Conservation (phyloP, 192 early-diverging fungal species). For the Coemansia sp. region DNA sequence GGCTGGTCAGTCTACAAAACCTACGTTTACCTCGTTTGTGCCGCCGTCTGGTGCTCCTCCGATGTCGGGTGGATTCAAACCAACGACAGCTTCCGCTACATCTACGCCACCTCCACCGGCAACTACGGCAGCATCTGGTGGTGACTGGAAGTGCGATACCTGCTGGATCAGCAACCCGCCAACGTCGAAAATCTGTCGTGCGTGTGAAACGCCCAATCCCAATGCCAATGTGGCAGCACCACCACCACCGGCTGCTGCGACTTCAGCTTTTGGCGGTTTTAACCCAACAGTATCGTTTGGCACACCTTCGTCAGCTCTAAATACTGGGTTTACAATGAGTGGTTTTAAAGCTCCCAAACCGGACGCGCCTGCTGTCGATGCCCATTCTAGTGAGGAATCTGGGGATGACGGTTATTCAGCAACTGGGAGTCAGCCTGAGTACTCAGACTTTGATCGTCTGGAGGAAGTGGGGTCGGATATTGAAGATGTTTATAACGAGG, state of each 20-base stretch:
- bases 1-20: neutral
- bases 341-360: neutral
- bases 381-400: neutral
- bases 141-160: slow-evolving; percentile 35
- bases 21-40: slow-evolving; percentile 20
- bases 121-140: slow-evolving; percentile 2
- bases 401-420: neutral
- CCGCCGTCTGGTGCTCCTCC: slow-evolving; percentile 20
- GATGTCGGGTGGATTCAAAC: neutral
- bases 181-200: slow-evolving; percentile 5
- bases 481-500: neutral
- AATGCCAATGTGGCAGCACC: neutral
- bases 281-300: slow-evolving; percentile 11
- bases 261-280: slow-evolving; percentile 10
- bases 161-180: slow-evolving; percentile 31
- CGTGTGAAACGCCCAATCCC: slow-evolving; percentile 40
- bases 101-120: neutral
- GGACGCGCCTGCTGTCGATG: neutral
- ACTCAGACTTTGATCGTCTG: neutral
- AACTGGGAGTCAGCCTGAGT: neutral
- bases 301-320: neutral
- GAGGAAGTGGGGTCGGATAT: neutral
- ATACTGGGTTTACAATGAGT: neutral
- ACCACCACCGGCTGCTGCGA: neutral
- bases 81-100: neutral